Base-by-base conservation (phyloP, 2,329 filamentous ascomycete species). In the Colletotrichum liaoningense region DNA sequence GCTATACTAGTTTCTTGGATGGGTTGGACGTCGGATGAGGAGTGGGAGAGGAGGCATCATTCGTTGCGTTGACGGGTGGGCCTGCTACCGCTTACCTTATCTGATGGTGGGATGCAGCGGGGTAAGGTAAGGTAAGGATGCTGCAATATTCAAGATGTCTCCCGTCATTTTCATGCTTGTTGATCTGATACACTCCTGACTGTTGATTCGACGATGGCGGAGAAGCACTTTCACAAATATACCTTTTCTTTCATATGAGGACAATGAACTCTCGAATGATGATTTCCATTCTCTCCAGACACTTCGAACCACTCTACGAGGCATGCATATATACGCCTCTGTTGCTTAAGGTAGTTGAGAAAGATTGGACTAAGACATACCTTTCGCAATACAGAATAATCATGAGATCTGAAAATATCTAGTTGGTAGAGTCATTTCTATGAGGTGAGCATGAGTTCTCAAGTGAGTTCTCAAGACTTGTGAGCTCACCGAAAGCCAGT, bases 11-110 rank as follows among this genome's bases (percentile, higher is more conserved):
- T n/a, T 52, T 52, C 22, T 42, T 38, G 28, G 33, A 35, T 35
- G 33, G 33, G n/a, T n/a, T 35, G 6, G n/a, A 38, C 30, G 63
- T 24, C 8, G 54, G 62, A 33, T 30, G 58, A 26, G 30, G 33
- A 35, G 33, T 16, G 38, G 38, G 38, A 19, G 6, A 42, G 33
- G 26, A 54, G 33, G n/a, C 14, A 26, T 69, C 26, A 52, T 22
- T n/a, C 42, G 42, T 49, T 46, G 42, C 42, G 19, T 49, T 11
- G 42, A n/a, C 42, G 8, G 19, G 42, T 49, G 42, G 42, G 42
- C 42, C 42, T n/a, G 19, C 19, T 49, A n/a, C 62, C 71, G 46
- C 71, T 73, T 73, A 71, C 70, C 71, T 66, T 73, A 71, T 73
- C 67, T 66, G 14, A 33, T 5, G 56, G 71, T 66, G 71, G 60